Evolutionary conservation across 1,139 yeast genomes (phyloP).

Genomic region (Sugiyamaella paludigena): DNA sequence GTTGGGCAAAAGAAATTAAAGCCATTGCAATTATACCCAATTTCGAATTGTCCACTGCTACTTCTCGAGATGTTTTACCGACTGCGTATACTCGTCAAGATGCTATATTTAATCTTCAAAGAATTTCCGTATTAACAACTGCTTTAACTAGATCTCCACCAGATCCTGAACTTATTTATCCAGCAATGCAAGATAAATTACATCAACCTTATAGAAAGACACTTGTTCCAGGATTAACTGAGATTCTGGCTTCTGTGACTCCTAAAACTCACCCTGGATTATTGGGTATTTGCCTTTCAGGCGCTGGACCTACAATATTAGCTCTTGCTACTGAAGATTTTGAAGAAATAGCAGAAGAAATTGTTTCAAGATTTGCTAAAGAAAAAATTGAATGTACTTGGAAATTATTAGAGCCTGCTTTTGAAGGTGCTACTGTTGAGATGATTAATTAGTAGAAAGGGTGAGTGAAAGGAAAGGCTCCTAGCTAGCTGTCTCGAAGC

Average conservation of each 20-base stretch:
- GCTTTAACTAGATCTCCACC: slow-evolving; percentile 85
- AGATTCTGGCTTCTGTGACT: slow-evolving; percentile 75
- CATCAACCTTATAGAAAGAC: slow-evolving; percentile 95
- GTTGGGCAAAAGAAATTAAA: slow-evolving; percentile 76
- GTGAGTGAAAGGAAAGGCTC: too few relatives aligned
- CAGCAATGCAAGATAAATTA: slow-evolving; percentile 94
- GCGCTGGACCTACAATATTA: slow-evolving; percentile 96
- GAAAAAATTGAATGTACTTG: slow-evolving; percentile 72
- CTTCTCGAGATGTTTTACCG: slow-evolving; percentile 86
- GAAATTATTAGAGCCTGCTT: slow-evolving; percentile 81
- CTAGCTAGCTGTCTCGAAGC: too few relatives aligned
- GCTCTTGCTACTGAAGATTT: slow-evolving; percentile 89
- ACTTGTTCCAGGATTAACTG: slow-evolving; percentile 85
- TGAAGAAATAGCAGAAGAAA: slow-evolving; percentile 77
- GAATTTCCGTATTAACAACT: slow-evolving; percentile 70
- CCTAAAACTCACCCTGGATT: slow-evolving; percentile 82
- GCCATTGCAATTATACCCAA: slow-evolving; percentile 91
- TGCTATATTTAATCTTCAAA: slow-evolving; percentile 81
- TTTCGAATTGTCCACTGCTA: slow-evolving; percentile 91
- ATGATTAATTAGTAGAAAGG: neutral
- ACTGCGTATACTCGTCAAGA: slow-evolving; percentile 74
- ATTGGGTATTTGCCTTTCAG: slow-evolving; percentile 90
- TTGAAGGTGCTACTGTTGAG: slow-evolving; percentile 65
- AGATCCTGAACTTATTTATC: slow-evolving; percentile 74
- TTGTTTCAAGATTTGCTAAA: slow-evolving; percentile 63